A percentile compares a stretch with the other conserved stretches of the same genome.
These are phyloP conservation scores for Xylariomycetidae sp. DNA, from an alignment of 2,329 filamentous ascomycete species.

Conservation along the genomic window DNA sequence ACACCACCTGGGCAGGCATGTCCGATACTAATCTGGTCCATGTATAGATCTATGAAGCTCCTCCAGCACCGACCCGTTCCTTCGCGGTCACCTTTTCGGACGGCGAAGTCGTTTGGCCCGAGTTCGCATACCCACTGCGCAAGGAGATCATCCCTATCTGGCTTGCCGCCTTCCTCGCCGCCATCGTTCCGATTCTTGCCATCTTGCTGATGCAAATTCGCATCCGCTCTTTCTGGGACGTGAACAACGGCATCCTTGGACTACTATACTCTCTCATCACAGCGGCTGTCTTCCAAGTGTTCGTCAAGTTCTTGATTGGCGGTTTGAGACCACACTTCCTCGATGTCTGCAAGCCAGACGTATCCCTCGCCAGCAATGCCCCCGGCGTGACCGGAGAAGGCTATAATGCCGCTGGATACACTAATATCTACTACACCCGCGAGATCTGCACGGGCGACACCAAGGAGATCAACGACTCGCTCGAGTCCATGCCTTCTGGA, in stretches of 20 bases:
- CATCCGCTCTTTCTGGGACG: constrained; percentile 63
- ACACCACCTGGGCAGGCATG: too few species aligned
- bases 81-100: constrained; percentile 64
- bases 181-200: constrained; percentile 60
- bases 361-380: constrained; percentile 36
- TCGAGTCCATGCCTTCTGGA: constrained; percentile 69
- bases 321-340: constrained; percentile 70
- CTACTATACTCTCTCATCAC: constrained; percentile 66
- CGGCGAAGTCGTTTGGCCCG: constrained; percentile 63
- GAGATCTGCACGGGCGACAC: constrained; percentile 65
- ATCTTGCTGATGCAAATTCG: constrained; percentile 65
- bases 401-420: constrained; percentile 49
- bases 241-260: constrained; percentile 67
- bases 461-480: constrained; percentile 60
- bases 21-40: background rate
- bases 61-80: constrained; percentile 62
- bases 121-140: constrained; percentile 67
- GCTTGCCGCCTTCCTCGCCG: constrained; percentile 61
- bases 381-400: constrained; percentile 35
- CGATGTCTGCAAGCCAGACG: constrained; percentile 60
- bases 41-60: constrained; percentile 54
- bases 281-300: constrained; percentile 72
- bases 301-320: constrained; percentile 71
- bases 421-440: constrained; percentile 62
- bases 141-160: constrained; percentile 69